A percentile compares a stretch with the other conserved stretches of the same genome.
Conservation (phyloP, 139 green algal species). For the Tetraselmis chui region DNA sequence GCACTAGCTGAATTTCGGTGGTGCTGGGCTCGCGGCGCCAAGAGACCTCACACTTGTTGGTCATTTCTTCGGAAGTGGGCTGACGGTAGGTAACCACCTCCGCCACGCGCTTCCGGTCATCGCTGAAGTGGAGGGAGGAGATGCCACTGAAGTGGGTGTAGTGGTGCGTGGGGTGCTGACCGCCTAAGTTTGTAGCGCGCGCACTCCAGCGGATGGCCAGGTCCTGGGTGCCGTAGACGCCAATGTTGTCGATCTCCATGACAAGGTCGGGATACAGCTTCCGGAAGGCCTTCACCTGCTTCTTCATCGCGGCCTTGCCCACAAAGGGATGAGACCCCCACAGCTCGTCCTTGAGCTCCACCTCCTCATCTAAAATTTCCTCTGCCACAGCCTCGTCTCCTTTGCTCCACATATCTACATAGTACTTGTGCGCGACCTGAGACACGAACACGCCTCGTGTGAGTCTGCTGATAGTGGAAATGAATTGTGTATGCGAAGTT, state of each 20-base stretch:
- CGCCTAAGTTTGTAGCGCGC: background rate
- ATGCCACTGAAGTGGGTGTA: background rate
- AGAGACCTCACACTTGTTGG: background rate
- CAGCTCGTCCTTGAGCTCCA: background rate
- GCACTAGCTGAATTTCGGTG: background rate
- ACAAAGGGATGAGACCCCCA: background rate
- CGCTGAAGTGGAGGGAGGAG: background rate
- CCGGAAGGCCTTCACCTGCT: background rate
- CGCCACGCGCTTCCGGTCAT: background rate
- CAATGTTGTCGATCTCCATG: background rate
- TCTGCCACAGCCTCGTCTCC: background rate
- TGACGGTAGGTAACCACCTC: background rate
- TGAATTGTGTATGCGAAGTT: too few species aligned
- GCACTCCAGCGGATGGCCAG: background rate
- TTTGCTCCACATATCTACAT: background rate
- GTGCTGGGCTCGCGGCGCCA: background rate
- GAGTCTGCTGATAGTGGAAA: too few species aligned
- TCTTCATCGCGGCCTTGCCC: background rate
- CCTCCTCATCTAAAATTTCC: background rate
- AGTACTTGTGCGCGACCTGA: background rate
- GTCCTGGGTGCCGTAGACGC: background rate
- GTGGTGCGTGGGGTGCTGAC: background rate
- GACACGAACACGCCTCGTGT: too few species aligned
- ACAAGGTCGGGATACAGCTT: background rate
- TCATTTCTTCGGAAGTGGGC: background rate